Conservation (phyloP, 2,329 filamentous ascomycete genomes). For the Monosporascus sp. region DNA sequence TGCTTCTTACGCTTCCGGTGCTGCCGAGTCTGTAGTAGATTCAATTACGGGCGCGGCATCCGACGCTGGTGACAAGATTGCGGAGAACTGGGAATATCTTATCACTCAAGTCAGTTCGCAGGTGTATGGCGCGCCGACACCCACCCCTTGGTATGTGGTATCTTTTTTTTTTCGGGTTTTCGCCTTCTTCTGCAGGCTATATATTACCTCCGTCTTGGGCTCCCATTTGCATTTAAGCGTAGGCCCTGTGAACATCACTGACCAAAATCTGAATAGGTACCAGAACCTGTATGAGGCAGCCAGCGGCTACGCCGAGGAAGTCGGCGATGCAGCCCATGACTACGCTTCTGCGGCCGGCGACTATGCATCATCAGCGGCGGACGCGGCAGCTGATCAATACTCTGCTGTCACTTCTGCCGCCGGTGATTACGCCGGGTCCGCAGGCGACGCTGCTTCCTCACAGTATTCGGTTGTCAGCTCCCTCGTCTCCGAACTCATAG, state of each 20-base stretch:
- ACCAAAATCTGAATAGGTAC: constrained; percentile 23
- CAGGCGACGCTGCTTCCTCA: constrained; percentile 52
- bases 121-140: constrained; percentile 62
- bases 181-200: not conserved
- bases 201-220: not conserved
- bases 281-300: constrained; percentile 41
- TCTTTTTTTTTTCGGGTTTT: not conserved
- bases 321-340: constrained; percentile 19
- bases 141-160: constrained; percentile 41
- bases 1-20: constrained; percentile 43
- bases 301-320: constrained; percentile 26
- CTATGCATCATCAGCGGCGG: constrained; percentile 30
- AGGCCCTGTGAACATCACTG: not conserved
- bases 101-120: constrained; percentile 62
- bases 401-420: constrained; percentile 28
- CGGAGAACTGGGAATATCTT: constrained; percentile 55
- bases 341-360: constrained; percentile 25
- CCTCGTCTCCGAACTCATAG: constrained; percentile 69
- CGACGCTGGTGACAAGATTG: constrained; percentile 33
- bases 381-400: constrained; percentile 20
- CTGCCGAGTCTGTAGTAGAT: constrained; percentile 39
- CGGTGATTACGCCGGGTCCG: constrained; percentile 55
- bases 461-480: constrained; percentile 67
- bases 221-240: no score
- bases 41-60: constrained; percentile 40